phyloP scores from a whole-genome alignment of 306 rosid genomes.

The Pyrus bretschneideri region DNA sequence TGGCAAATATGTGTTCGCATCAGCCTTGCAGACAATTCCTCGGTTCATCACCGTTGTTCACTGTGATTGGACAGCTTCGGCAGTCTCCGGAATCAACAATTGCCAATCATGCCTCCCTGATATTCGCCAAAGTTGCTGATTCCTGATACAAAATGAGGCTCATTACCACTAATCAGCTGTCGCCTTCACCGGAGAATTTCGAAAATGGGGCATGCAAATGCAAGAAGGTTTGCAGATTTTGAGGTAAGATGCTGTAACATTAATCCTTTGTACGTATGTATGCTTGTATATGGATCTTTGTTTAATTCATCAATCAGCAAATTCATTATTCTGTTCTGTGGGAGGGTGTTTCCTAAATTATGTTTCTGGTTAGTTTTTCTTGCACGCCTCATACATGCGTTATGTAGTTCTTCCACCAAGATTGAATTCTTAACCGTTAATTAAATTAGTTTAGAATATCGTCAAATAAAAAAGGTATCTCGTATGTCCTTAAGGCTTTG shows the following conservation, averaged over 20 bases:
- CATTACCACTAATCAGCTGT: neutral
- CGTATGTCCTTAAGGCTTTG: too few relatives aligned
- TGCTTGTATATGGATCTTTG: neutral
- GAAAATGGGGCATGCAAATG: neutral
- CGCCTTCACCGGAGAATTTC: neutral
- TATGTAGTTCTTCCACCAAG: too few relatives aligned
- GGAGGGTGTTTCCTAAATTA: neutral
- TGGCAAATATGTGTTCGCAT: conserved; percentile 92
- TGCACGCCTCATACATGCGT: neutral
- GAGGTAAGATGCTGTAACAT: neutral
- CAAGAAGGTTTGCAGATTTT: neutral
- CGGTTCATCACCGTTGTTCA: conserved; percentile 68
- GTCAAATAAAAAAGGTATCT: too few relatives aligned
- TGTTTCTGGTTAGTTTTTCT: neutral
- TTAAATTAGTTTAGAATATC: too few relatives aligned
- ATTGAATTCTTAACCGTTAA: too few relatives aligned
- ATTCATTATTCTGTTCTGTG: neutral
- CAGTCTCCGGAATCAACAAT: conserved; percentile 78
- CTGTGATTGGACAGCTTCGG: conserved; percentile 61
- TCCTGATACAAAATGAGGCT: conserved; percentile 23
- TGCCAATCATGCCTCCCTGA: conserved; percentile 57
- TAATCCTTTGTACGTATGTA: neutral
- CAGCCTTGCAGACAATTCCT: conserved; percentile 71
- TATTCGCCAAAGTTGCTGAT: conserved; percentile 58
- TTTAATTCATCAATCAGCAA: neutral